Evolutionary conservation across 148 eudicot species (phyloP).

Genomic region (Amaranthus palmeri): DNA sequence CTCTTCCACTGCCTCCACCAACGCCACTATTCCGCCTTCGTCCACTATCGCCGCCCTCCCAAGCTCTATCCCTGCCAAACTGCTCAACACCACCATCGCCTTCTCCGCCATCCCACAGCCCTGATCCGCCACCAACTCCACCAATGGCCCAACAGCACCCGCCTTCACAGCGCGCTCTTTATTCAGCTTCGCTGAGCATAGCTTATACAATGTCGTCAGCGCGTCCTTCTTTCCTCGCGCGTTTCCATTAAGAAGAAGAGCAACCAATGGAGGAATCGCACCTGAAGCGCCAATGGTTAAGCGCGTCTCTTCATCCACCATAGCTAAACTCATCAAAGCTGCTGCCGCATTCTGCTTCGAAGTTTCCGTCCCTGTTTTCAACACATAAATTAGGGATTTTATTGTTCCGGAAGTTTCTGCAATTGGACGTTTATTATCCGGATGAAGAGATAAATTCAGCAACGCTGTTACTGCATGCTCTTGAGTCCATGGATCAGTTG

Average conservation of each 20-base stretch:
- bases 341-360: conserved; percentile 90
- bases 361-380: conserved; percentile 74
- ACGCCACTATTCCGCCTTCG: conserved; percentile 70
- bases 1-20: conserved; percentile 83
- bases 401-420: conserved; percentile 44
- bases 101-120: conserved; percentile 73
- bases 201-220: conserved; percentile 73
- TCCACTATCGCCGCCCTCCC: conserved; percentile 62
- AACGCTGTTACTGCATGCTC: conserved; percentile 87
- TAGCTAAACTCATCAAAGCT: conserved; percentile 60
- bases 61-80: conserved; percentile 48
- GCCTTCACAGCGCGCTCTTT: conserved; percentile 80
- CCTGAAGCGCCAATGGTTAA: conserved; percentile 78
- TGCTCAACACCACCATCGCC: conserved; percentile 81
- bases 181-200: conserved; percentile 54
- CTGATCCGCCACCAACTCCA: conserved; percentile 54
- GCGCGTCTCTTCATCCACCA: conserved; percentile 72
- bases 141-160: conserved; percentile 70
- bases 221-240: conserved; percentile 82
- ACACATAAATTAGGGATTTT: conserved; percentile 59
- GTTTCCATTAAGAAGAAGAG: conserved; percentile 53
- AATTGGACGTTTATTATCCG: conserved; percentile 43
- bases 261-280: conserved; percentile 74
- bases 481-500: conserved; percentile 70
- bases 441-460: conserved; percentile 57